Base-by-base conservation (phyloP, 2,329 filamentous ascomycete genomes). In the Parafenestella ontariensis region DNA sequence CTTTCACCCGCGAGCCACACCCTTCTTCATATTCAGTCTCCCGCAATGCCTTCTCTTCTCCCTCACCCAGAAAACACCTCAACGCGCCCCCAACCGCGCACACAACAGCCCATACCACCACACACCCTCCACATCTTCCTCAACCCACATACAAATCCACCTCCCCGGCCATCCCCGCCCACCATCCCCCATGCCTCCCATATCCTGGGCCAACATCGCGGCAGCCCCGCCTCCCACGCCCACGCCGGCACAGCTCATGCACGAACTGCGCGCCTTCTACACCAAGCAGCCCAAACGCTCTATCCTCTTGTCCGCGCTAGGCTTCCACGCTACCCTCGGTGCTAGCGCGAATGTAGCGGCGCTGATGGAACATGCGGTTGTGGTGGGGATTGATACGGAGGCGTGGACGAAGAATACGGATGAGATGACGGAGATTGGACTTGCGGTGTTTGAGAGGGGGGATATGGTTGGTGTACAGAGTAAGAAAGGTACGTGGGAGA, bases 391-490 rank as follows among this genome's bases (percentile, higher is more conserved):
- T 1, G 64, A 67, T 28, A 67, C 64, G 0, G 64, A 67, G 33
- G 59, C 58, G 0, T 61, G 58, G 46, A 64, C 61, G 1, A 37
- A 43, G 3, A 61, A 64, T 24, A 58, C 59, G 0, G 46, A 52
- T 13, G 46, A 53, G 15, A 52, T 67, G 44, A 67, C 63, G 0
- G 64, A 69, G 49, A 41, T 69, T 1, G 66, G 66, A 1, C 9
- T 67, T 0, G 53, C 29, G 1, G 43, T 43, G 15, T 56, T 64
- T 10, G 47, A 55, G 6, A 46, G 46, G 1, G 43, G 46, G 8
- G 42, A 59, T 8, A 52, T 53, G 28, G 17, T 46, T 7, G 11
- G 5, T 9, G 33, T 39, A 10, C 8, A 24, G 6, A 3, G 33
- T 6, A 6, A 10, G 11, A 3, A 26, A 26, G 24, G 6, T 5